Evolutionary conservation across 805 yeast species (phyloP).

Genomic region (Hermanozyma aechmeae): DNA sequence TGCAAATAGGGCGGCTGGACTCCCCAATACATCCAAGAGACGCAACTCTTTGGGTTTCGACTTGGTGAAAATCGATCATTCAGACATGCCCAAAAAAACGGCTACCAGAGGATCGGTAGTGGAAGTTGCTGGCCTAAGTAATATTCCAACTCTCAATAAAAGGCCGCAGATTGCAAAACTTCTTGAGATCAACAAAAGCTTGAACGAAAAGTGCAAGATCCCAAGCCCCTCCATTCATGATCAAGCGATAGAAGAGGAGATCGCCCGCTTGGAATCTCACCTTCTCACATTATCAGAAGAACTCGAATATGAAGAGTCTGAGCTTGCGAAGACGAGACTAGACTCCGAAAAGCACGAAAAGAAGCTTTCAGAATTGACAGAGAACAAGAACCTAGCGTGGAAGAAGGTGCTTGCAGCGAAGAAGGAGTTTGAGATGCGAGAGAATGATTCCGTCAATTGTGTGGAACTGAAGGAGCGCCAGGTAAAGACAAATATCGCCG

Average conservation of each 20-base stretch:
- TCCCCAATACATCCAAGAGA: conserved; percentile 3
- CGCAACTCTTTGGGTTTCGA: conserved; percentile 13
- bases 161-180: conserved; percentile 5
- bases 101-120: conserved; percentile 2
- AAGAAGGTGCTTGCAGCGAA: not conserved
- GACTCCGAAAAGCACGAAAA: too few species aligned
- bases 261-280: too few species aligned
- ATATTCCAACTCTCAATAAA: conserved; percentile 7
- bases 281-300: too few species aligned
- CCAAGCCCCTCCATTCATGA: too few species aligned
- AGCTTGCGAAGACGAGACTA: too few species aligned
- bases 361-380: too few species aligned
- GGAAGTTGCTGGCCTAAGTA: too few species aligned
- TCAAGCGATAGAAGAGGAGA: too few species aligned
- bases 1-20: conserved; percentile 2
- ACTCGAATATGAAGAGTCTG: too few species aligned
- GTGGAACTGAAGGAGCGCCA: too few species aligned
- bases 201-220: conserved; percentile 6
- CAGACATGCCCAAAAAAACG: not conserved
- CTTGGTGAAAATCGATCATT: conserved; percentile 9
- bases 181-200: conserved; percentile 7
- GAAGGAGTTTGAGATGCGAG: not conserved
- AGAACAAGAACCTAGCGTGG: too few species aligned
- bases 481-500: too few species aligned
- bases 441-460: not conserved